Percentiles rank a stretch among this genome's conserved stretches.
phyloP scores from a whole-genome alignment of 164 flowering plant species.

The Kalanchoe fedtschenkoi region DNA sequence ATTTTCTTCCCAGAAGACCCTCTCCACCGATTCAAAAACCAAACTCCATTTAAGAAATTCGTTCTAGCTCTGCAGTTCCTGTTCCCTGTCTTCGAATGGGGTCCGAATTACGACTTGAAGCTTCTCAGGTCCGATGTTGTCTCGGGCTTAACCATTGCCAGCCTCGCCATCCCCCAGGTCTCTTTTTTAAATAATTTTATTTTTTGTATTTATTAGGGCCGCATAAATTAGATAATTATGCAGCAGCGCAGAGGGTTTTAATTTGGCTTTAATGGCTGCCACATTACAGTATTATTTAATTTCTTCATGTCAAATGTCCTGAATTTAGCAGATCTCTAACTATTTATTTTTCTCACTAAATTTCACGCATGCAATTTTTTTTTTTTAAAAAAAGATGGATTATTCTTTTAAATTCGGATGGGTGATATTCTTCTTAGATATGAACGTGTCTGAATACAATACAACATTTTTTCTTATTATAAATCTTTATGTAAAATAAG shows the following conservation, averaged over 20 bases:
- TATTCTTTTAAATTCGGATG: neutral
- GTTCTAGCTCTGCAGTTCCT: constrained; percentile 56
- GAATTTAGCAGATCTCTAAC: neutral
- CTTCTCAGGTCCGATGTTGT: constrained; percentile 51
- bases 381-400: too few species aligned
- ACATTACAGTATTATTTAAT: too few species aligned
- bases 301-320: neutral
- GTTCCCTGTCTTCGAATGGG: constrained; percentile 75
- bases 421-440: neutral
- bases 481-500: neutral
- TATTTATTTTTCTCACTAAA: neutral
- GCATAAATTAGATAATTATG: neutral
- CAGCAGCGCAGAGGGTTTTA: neutral
- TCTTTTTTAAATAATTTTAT: neutral
- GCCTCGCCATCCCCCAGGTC: constrained; percentile 78
- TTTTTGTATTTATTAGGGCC: neutral
- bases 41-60: constrained; percentile 26
- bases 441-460: neutral
- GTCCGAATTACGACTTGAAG: constrained; percentile 24
- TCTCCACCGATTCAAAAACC: constrained; percentile 58
- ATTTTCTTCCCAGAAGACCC: constrained; percentile 94
- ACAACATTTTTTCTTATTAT: neutral
- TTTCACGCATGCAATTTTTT: neutral
- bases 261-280: neutral
- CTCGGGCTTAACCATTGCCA: constrained; percentile 77